Percentiles rank a stretch among this genome's conserved stretches.
These are phyloP conservation scores for Aspergillus texensis DNA, from an alignment of 2,329 filamentous ascomycete genomes.

Conservation along the genomic window DNA sequence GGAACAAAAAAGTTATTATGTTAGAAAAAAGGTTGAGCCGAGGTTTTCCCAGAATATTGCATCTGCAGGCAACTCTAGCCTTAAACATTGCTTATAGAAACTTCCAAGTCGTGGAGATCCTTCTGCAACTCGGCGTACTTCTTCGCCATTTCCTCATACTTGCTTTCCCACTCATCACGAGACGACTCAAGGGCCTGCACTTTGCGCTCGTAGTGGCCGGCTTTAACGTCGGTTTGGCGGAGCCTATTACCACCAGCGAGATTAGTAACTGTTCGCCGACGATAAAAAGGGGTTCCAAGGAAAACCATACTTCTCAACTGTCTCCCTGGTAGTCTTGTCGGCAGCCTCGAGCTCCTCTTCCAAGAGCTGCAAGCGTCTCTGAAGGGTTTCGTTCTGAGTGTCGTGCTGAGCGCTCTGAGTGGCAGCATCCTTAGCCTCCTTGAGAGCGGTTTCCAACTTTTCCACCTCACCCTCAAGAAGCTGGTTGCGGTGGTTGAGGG, in stretches of 20 bases:
- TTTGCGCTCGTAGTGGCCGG: conserved; percentile 98
- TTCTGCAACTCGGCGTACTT: conserved; percentile 83
- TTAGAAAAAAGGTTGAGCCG: conserved; percentile 30
- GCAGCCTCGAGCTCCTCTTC: conserved; percentile 98
- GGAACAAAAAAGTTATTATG: conserved; percentile 27
- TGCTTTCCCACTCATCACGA: conserved; percentile 92
- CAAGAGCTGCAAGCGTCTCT: conserved; percentile 89
- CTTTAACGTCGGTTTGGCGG: conserved; percentile 98
- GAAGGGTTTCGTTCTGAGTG: conserved; percentile 87
- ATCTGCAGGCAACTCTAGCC: conserved; percentile 36
- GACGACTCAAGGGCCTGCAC: conserved; percentile 92
- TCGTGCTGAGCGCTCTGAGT: conserved; percentile 80
- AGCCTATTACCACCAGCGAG: conserved; percentile 63
- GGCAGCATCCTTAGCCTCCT: conserved; percentile 84
- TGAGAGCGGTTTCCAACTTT: conserved; percentile 82
- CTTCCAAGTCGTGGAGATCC: conserved; percentile 87
- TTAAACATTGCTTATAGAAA: conserved; percentile 92
- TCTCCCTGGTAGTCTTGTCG: conserved; percentile 93
- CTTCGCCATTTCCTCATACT: conserved; percentile 97
- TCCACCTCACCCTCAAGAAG: conserved; percentile 88
- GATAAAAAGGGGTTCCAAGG: background rate
- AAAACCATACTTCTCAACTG: conserved; percentile 89
- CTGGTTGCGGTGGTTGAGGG: conserved; percentile 91
- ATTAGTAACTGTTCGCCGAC: conserved; percentile 17
- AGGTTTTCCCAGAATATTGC: conserved; percentile 32